phyloP scores from a whole-genome alignment of 805 yeast species.

The Yarrowia sp. region DNA sequence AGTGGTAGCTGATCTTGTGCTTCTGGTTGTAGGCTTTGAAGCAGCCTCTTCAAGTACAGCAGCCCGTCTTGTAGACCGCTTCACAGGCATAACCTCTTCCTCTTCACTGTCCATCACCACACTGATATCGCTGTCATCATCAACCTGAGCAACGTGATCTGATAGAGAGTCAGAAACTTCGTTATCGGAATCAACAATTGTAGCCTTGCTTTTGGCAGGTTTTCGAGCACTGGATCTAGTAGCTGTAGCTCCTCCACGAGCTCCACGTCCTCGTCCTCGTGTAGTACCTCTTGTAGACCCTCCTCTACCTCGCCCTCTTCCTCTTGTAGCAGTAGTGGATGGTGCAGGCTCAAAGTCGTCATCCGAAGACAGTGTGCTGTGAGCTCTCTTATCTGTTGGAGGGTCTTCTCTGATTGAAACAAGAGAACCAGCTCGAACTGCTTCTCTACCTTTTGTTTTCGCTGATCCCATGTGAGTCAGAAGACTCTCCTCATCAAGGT shows the following conservation, averaged over 20 bases:
- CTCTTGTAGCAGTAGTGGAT: slow-evolving; percentile 8
- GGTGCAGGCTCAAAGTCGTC: not conserved
- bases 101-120: slow-evolving; percentile 20
- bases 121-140: not conserved
- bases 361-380: not conserved
- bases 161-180: slow-evolving; percentile 29
- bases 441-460: slow-evolving; percentile 12
- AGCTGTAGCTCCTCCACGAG: not conserved
- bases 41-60: not conserved
- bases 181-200: slow-evolving; percentile 8
- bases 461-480: slow-evolving; percentile 9
- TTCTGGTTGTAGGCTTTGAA: not conserved
- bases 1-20: not conserved
- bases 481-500: slow-evolving; percentile 25
- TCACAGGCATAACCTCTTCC: slow-evolving; percentile 16
- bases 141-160: not conserved
- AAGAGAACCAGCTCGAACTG: slow-evolving; percentile 19
- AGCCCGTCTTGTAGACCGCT: slow-evolving; percentile 1
- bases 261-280: slow-evolving; percentile 9
- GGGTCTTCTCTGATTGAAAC: slow-evolving; percentile 4
- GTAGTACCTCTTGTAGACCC: slow-evolving; percentile 9
- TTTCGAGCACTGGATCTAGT: not conserved
- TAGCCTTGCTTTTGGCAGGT: not conserved
- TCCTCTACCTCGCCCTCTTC: slow-evolving; percentile 3
- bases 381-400: slow-evolving; percentile 1